Evolutionary conservation across 192 early-diverging fungal species (phyloP), one percentile per base, ranked within the genome.

Genomic region (Backusella parvicylindrica): DNA sequence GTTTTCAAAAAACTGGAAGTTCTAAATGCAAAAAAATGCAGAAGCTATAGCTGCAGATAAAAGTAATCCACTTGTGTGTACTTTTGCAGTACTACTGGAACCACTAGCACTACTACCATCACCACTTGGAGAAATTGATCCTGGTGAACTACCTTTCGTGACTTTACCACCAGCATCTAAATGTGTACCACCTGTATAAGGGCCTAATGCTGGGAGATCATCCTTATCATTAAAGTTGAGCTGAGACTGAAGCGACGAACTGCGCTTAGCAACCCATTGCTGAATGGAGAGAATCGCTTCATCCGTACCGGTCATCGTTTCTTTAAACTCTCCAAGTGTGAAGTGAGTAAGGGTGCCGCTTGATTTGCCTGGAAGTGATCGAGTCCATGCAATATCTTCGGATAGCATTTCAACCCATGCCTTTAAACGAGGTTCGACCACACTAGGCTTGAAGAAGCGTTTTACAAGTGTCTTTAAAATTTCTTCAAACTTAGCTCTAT

Each of bases 301-400:
- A 15, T 56, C 53, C 16, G 38, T 65, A 30, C 72, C 68, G 23
- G 64, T 78, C 36, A 78, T 66, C 26, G 56, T 67, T 36, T 66
- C 50, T 8, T 50, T 38, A 35, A 78, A 74, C 23, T 74, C 32
- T 1, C 63, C 66, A 0, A 64, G 31, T 13, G 77, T 78, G 47
- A 50, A 78, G n/a, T 36, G 38, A 15, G 67, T 74, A 28, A 64
- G 64, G 16, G 28, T 49, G 18, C 77, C 77, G 28, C 41, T 16
- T 28, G 77, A 78, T 28, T 70, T 68, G 23, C 82, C 69, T 2
- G 75, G 64, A 30, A 72, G 72, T 23, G 31, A n/a, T 16, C 80
- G 78, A 33, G 83, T 78, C 84, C 84, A 86, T 5, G 72, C 74
- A 38, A 83, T 79, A 47, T 86, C 84, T 11, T 79, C 80, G 31